phyloP scores from a whole-genome alignment of 176 grass and related monocot genomes.

The Avena sativa region DNA sequence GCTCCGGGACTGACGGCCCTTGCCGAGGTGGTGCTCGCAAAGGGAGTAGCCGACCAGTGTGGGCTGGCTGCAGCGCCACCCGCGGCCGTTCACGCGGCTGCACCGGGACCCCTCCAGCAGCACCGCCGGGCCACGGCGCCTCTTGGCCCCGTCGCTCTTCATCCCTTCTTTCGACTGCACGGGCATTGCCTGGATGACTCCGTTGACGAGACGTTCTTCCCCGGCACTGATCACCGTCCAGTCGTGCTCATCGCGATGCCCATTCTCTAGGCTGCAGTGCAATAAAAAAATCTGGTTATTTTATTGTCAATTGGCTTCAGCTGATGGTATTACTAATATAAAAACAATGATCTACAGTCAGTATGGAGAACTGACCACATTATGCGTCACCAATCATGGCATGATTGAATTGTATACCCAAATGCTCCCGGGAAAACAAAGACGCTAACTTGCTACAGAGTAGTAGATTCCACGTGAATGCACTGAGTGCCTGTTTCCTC shows the following conservation, averaged over 20 bases:
- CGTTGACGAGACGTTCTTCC: not conserved
- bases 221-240: too few relatives aligned
- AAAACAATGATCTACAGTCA: not conserved
- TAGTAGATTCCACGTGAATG: not conserved
- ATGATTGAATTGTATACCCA: not conserved
- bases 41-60: constrained; percentile 87
- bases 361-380: not conserved
- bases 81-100: constrained; percentile 91
- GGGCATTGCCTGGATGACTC: not conserved
- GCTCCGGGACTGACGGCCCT: constrained; percentile 61
- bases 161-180: constrained; percentile 18
- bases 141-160: constrained; percentile 36
- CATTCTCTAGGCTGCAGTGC: constrained; percentile 43
- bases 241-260: too few relatives aligned
- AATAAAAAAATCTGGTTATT: not conserved
- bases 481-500: too few relatives aligned
- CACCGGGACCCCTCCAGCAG: constrained; percentile 80
- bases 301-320: too few relatives aligned
- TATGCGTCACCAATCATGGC: not conserved
- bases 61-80: constrained; percentile 89
- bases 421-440: too few relatives aligned
- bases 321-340: too few relatives aligned
- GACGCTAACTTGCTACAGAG: too few relatives aligned
- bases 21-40: constrained; percentile 95
- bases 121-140: constrained; percentile 47